phyloP scores from a whole-genome alignment of 805 yeast species.

The Tetrapisispora taiwanensis region DNA sequence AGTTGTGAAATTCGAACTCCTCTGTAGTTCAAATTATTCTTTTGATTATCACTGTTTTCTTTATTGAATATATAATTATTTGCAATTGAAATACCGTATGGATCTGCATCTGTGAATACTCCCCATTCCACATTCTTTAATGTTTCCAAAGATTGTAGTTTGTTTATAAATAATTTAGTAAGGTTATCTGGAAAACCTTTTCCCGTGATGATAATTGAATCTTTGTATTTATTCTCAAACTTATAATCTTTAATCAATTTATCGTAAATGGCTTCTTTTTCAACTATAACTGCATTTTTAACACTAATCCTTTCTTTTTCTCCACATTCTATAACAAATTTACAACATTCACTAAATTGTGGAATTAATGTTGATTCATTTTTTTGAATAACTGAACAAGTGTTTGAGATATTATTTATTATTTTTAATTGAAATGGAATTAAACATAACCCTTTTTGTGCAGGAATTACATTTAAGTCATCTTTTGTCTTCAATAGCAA shows the following conservation, averaged over 20 bases:
- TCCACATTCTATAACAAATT: neutral
- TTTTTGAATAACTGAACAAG: neutral
- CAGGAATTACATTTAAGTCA: constrained; percentile 40
- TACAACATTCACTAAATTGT: constrained; percentile 21
- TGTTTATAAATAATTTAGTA: constrained; percentile 37
- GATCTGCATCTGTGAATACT: constrained; percentile 55
- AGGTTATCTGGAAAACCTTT: constrained; percentile 61
- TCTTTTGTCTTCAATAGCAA: constrained; percentile 30
- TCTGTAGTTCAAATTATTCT: constrained; percentile 11
- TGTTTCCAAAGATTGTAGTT: constrained; percentile 17
- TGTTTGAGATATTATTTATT: neutral
- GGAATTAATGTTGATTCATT: constrained; percentile 33
- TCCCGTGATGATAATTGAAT: constrained; percentile 42
- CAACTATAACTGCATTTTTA: constrained; percentile 14
- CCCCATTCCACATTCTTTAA: constrained; percentile 24
- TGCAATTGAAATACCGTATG: constrained; percentile 54
- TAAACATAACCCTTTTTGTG: constrained; percentile 52
- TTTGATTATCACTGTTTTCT: constrained; percentile 4
- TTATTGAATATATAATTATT: constrained; percentile 30
- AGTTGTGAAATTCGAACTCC: constrained; percentile 18
- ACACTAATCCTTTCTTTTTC: constrained; percentile 27
- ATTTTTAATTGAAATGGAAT: constrained; percentile 4
- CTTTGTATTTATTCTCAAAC: neutral
- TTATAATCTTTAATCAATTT: constrained; percentile 16
- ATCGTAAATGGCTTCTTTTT: constrained; percentile 44